Conservation (phyloP, 768 basidiomycete species). For the Sarcomyxa edulis region DNA sequence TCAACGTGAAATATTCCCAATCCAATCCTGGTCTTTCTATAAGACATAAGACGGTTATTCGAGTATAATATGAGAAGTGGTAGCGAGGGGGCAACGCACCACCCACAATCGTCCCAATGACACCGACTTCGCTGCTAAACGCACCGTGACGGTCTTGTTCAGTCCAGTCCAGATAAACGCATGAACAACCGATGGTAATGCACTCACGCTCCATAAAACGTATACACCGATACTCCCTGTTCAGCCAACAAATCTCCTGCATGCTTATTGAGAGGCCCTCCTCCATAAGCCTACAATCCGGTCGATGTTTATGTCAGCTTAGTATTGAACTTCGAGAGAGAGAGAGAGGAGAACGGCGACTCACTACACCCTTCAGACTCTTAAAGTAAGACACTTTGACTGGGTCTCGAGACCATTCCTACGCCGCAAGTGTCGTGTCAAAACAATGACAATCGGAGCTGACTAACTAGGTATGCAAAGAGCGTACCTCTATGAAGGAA, state of each 20-base stretch:
- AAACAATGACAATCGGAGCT: not conserved
- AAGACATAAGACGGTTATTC: not conserved
- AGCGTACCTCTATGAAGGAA: constrained; percentile 4
- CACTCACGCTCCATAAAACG: constrained; percentile 4
- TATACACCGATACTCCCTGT: not conserved
- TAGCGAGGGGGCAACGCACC: not conserved
- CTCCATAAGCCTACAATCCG: constrained; percentile 4
- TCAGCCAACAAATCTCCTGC: constrained; percentile 3
- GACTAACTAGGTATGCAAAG: not conserved
- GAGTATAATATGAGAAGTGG: not conserved
- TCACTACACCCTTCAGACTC: not conserved
- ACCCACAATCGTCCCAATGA: not conserved
- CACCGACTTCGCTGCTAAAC: constrained; percentile 1
- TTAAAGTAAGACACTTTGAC: not conserved
- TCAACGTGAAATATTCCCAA: constrained; percentile 6
- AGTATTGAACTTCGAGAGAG: not conserved
- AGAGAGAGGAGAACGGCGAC: not conserved
- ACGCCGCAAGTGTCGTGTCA: too few relatives aligned
- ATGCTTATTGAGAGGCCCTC: constrained; percentile 4
- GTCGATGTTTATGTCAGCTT: not conserved
- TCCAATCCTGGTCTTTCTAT: constrained; percentile 1
- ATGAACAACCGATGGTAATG: too few relatives aligned
- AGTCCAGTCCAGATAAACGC: too few relatives aligned
- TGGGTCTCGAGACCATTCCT: constrained; percentile 1
- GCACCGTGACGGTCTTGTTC: not conserved